Evolutionary conservation across 176 grass and related monocot genomes (phyloP).

Genomic region (Ananas comosus): DNA sequence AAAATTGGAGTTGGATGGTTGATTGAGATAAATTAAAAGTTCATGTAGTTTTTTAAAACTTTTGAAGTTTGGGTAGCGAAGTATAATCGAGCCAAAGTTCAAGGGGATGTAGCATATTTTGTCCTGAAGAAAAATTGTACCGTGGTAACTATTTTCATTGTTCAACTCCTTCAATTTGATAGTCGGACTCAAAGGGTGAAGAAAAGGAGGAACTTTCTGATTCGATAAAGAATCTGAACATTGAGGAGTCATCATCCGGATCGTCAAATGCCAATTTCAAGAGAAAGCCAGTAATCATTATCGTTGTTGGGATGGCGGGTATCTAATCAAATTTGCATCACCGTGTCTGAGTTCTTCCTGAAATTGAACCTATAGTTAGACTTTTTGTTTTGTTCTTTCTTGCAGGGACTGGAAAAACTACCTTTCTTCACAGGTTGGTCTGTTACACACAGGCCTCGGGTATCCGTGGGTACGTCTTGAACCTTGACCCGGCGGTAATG

Average conservation of each 20-base stretch:
- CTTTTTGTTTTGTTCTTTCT: not conserved
- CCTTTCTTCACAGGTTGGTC: slow-evolving; percentile 77
- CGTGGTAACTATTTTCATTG: not conserved
- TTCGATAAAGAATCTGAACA: slow-evolving; percentile 61
- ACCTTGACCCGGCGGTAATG: slow-evolving; percentile 89
- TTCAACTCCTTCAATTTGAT: not conserved
- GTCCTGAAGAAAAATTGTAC: not conserved
- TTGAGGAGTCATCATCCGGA: slow-evolving; percentile 24
- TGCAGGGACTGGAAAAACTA: slow-evolving; percentile 87
- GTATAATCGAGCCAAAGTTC: no score
- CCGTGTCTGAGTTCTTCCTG: not conserved
- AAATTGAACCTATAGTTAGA: not conserved
- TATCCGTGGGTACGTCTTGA: slow-evolving; percentile 72
- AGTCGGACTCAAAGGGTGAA: slow-evolving; percentile 25
- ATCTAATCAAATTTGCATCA: slow-evolving; percentile 6
- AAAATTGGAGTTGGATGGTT: no score
- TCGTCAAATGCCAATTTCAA: slow-evolving; percentile 39
- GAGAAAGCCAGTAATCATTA: slow-evolving; percentile 86
- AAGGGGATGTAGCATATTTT: no score
- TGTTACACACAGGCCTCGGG: slow-evolving; percentile 51
- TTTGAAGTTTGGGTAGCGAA: no score
- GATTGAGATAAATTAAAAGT: no score
- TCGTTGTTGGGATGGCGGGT: slow-evolving; percentile 90
- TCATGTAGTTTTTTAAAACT: no score
- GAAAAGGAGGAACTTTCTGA: slow-evolving; percentile 58